Percentiles rank a stretch among this genome's conserved stretches.
Conservation (phyloP, 2,329 filamentous ascomycete genomes). For the Aspergillus nomiae region DNA sequence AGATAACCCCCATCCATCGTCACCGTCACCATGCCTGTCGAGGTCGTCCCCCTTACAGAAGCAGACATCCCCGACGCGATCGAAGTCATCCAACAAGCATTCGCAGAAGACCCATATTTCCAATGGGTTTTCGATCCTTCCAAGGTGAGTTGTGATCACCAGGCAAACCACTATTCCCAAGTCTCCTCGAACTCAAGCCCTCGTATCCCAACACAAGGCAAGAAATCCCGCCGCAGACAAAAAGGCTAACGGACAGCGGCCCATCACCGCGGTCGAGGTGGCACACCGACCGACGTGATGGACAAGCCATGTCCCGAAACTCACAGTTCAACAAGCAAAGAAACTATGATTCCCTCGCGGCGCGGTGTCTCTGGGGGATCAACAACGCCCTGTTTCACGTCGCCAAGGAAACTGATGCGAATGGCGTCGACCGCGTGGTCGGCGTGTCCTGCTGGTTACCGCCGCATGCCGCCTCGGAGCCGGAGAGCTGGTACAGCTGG, state of each 20-base stretch:
- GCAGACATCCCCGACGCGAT: conserved; percentile 65
- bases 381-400: conserved; percentile 72
- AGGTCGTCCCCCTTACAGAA: conserved; percentile 59
- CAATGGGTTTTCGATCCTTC: conserved; percentile 65
- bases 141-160: conserved; percentile 46
- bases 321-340: conserved; percentile 59
- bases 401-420: conserved; percentile 57
- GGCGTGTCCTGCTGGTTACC: conserved; percentile 76
- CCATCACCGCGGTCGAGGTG: conserved; percentile 21
- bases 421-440: conserved; percentile 51
- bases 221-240: not conserved
- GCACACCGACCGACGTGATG: not conserved
- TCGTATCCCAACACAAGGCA: not conserved
- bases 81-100: conserved; percentile 66
- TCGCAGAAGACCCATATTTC: conserved; percentile 68
- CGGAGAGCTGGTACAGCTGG: conserved; percentile 66
- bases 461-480: conserved; percentile 53
- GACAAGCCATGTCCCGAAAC: not conserved
- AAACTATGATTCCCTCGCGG: conserved; percentile 64
- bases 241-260: conserved; percentile 22
- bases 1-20: not conserved
- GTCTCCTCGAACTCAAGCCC: not conserved
- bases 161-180: not conserved
- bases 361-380: conserved; percentile 73
- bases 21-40: conserved; percentile 50